phyloP scores from a whole-genome alignment of 768 basidiomycete genomes.

The Tubosaeta brunneosetosa region DNA sequence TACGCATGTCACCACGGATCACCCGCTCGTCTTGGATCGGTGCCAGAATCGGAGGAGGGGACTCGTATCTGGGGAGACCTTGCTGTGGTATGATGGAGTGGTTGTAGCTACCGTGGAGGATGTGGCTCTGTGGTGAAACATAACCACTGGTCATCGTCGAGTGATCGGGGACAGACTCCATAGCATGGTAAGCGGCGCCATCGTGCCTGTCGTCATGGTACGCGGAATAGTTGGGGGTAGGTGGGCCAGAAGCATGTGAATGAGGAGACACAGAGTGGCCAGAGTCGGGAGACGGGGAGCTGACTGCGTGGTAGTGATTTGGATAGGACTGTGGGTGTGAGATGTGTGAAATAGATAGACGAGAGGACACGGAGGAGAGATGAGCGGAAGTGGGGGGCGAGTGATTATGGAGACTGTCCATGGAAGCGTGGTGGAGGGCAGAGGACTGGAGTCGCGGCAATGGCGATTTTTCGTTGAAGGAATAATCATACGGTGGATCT shows the following conservation, averaged over 20 bases:
- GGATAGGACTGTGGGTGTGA: constrained; percentile 50
- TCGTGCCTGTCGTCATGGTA: constrained; percentile 41
- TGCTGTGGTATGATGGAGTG: constrained; percentile 21
- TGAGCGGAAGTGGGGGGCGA: constrained; percentile 30
- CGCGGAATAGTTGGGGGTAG: constrained; percentile 38
- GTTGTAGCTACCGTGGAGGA: constrained; percentile 24
- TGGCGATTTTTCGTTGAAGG: constrained; percentile 29
- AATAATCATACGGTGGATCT: constrained; percentile 28
- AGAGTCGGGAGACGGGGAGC: constrained; percentile 49
- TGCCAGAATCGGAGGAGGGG: constrained; percentile 52
- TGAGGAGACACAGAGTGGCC: constrained; percentile 43
- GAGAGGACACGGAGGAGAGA: constrained; percentile 40
- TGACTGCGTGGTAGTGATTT: constrained; percentile 31
- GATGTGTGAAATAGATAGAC: constrained; percentile 57
- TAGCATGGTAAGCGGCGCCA: constrained; percentile 37
- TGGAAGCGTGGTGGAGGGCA: constrained; percentile 24
- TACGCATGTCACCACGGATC: constrained; percentile 27
- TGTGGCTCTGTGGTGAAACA: constrained; percentile 26
- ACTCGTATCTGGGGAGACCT: constrained; percentile 37
- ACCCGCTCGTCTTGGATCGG: constrained; percentile 46
- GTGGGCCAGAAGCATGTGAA: constrained; percentile 29
- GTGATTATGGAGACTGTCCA: constrained; percentile 26
- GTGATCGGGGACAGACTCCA: constrained; percentile 30
- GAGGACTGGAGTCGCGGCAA: constrained; percentile 29
- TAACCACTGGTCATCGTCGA: constrained; percentile 30